Evolutionary conservation across 768 basidiomycete species (phyloP).

Genomic region (Leccinum barrowsii): DNA sequence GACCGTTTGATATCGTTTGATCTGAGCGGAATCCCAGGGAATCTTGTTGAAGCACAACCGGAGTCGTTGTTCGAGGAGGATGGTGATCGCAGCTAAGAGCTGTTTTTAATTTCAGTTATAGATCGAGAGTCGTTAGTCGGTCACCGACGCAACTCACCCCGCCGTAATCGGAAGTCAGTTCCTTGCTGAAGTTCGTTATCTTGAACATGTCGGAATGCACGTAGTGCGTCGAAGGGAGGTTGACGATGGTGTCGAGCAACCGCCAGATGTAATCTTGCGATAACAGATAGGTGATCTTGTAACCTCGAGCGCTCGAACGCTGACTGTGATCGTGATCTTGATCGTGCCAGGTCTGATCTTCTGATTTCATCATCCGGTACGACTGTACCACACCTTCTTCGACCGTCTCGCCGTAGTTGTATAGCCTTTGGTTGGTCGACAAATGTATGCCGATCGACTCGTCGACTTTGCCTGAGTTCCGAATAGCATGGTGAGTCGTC

Average conservation of each 20-base stretch:
- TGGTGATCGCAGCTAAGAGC: rapidly evolving
- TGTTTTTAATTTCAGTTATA: not conserved
- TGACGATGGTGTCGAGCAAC: not conserved
- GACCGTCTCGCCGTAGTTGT: not conserved
- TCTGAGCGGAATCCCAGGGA: not conserved
- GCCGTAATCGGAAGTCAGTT: not conserved
- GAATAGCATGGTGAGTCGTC: too few relatives aligned
- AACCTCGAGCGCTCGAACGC: not conserved
- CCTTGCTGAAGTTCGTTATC: not conserved
- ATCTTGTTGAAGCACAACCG: not conserved
- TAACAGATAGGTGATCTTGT: not conserved
- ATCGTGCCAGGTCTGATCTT: not conserved
- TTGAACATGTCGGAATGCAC: not conserved
- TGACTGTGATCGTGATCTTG: not conserved
- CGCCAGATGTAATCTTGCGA: not conserved
- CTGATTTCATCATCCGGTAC: not conserved
- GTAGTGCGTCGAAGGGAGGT: not conserved
- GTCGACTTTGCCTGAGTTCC: not conserved
- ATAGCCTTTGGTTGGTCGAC: not conserved
- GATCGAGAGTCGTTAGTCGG: too few relatives aligned
- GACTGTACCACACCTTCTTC: not conserved
- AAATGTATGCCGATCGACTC: not conserved
- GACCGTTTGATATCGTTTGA: not conserved
- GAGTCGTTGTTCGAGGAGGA: not conserved
- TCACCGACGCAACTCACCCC: not conserved